Percentiles rank a stretch among this genome's conserved stretches.
These are phyloP conservation scores for Solanum verrucosum DNA, from an alignment of 257 asterid species.

Conservation along the genomic window DNA sequence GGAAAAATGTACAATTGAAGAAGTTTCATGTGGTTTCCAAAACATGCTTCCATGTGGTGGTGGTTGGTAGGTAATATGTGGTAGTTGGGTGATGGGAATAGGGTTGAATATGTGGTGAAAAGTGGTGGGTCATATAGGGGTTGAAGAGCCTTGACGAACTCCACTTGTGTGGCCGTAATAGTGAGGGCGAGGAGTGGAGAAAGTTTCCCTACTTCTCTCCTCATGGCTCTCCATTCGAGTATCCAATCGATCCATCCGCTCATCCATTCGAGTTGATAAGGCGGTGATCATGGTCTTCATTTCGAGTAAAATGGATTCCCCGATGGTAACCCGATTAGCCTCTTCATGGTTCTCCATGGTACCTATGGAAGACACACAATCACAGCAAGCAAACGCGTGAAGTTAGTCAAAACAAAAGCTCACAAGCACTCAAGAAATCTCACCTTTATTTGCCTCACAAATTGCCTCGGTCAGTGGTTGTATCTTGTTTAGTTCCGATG, in stretches of 20 bases:
- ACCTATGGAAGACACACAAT: background rate
- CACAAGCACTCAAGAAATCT: background rate
- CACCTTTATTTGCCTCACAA: background rate
- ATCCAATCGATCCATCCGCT: too few relatives aligned
- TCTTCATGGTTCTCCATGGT: background rate
- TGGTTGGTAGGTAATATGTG: background rate
- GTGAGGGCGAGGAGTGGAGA: background rate
- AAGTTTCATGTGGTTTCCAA: background rate
- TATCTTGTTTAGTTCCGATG: background rate
- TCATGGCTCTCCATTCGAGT: background rate
- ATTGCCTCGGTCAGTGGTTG: background rate
- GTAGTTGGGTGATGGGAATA: background rate
- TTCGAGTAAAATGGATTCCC: background rate
- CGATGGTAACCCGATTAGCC: background rate
- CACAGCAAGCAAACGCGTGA: background rate
- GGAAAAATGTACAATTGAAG: background rate
- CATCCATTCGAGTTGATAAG: background rate
- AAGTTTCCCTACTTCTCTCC: background rate
- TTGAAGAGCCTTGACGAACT: background rate
- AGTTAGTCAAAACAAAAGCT: background rate
- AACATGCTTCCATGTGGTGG: background rate
- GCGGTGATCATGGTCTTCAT: background rate
- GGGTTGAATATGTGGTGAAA: background rate
- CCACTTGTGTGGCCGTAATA: background rate
- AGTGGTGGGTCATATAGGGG: background rate